phyloP scores from a whole-genome alignment of 139 green algal genomes.

The Coccomyxa sp. region DNA sequence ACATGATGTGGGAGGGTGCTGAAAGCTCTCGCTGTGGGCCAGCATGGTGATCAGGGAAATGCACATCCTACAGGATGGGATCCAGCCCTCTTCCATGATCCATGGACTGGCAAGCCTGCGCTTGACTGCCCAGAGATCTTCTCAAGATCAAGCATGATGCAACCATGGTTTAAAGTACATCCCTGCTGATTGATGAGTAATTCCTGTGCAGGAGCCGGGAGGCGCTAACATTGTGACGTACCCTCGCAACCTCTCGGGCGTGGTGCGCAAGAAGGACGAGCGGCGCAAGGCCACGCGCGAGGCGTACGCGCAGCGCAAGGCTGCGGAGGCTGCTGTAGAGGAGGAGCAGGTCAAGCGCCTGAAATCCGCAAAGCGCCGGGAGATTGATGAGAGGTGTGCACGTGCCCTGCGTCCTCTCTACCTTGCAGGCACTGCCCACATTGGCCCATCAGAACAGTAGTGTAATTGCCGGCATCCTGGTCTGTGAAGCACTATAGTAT shows the following conservation, averaged over 20 bases:
- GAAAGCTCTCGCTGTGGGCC: no score
- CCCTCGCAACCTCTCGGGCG: constrained; percentile 57
- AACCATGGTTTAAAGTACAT: no score
- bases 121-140: no score
- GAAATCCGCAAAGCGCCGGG: constrained; percentile 88
- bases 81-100: no score
- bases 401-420: neutral
- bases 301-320: constrained; percentile 38
- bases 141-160: no score
- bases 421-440: neutral
- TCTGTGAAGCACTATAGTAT: neutral
- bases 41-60: no score
- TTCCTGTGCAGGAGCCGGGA: constrained; percentile 73
- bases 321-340: constrained; percentile 34
- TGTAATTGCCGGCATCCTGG: neutral
- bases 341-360: constrained; percentile 73
- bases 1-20: no score
- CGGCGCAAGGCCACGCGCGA: constrained; percentile 56
- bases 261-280: constrained; percentile 65
- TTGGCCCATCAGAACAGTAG: neutral
- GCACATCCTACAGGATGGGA: no score
- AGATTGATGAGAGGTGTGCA: constrained; percentile 67
- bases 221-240: constrained; percentile 60
- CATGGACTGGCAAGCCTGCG: no score
- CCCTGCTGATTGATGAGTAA: neutral